phyloP scores from a whole-genome alignment of 2,329 filamentous ascomycete genomes.

The Ceratocystis cubensis region DNA sequence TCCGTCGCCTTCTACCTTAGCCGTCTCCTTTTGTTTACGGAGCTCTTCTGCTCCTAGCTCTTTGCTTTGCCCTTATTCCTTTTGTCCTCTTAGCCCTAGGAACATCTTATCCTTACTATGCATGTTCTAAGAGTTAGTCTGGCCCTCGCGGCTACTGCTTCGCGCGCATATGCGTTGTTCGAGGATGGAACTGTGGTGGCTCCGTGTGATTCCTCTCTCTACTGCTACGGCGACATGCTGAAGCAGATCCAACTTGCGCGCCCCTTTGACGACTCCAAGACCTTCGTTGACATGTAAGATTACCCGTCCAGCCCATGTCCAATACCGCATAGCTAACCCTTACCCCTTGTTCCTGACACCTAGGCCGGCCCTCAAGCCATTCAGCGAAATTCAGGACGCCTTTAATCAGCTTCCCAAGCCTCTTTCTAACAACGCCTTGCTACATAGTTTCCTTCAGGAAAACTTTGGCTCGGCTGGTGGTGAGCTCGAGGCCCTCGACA shows the following conservation, averaged over 20 bases:
- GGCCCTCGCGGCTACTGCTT: slow-evolving; percentile 15
- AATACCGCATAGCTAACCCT: slow-evolving; percentile 19
- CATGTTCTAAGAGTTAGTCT: neutral
- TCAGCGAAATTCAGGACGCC: slow-evolving; percentile 48
- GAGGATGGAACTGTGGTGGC: slow-evolving; percentile 48
- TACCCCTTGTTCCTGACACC: neutral
- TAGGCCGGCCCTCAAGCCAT: slow-evolving; percentile 46
- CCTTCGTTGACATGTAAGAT: slow-evolving; percentile 54
- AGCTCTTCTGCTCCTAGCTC: neutral
- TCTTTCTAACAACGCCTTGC: slow-evolving; percentile 48
- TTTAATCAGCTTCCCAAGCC: slow-evolving; percentile 49
- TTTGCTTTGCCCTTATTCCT: neutral
- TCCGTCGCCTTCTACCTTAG: neutral
- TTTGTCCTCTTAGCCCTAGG: neutral
- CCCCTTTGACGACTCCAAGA: slow-evolving; percentile 56
- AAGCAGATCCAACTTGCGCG: slow-evolving; percentile 49
- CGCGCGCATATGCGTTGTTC: slow-evolving; percentile 35
- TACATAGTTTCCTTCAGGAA: slow-evolving; percentile 47
- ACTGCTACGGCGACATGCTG: slow-evolving; percentile 54
- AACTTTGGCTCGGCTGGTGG: slow-evolving; percentile 53
- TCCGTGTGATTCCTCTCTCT: slow-evolving; percentile 55
- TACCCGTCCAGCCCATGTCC: neutral
- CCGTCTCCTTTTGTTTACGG: neutral
- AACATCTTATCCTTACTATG: neutral
- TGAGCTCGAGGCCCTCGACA: slow-evolving; percentile 45